A percentile compares a stretch with the other conserved stretches of the same genome.
phyloP scores from a whole-genome alignment of 306 rosid species.

The Acacia confusa region DNA sequence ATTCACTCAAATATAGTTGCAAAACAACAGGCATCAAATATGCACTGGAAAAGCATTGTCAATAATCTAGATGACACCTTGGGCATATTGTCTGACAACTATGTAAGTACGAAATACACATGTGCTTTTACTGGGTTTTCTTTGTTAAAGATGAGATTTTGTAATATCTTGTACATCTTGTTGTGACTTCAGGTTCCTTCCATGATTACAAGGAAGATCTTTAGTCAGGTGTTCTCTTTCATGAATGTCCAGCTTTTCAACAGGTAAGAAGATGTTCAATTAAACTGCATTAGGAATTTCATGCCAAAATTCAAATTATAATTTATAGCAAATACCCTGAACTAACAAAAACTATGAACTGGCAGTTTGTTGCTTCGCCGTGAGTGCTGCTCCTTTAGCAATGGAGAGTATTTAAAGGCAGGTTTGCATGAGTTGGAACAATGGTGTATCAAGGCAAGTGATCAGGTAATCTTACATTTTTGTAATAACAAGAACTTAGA shows the following conservation, averaged over 20 bases:
- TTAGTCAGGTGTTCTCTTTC: constrained; percentile 82
- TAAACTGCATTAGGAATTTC: not conserved
- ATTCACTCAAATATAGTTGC: constrained; percentile 77
- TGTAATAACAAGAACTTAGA: not conserved
- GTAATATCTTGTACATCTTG: constrained; percentile 25
- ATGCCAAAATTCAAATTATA: not conserved
- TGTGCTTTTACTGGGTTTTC: constrained; percentile 13
- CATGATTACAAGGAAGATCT: constrained; percentile 68
- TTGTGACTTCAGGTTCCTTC: constrained; percentile 65
- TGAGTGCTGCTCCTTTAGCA: constrained; percentile 90
- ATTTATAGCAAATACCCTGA: constrained; percentile 7
- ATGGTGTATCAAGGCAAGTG: constrained; percentile 77
- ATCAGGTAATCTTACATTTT: constrained; percentile 50
- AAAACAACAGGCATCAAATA: constrained; percentile 75
- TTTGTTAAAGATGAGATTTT: constrained; percentile 12
- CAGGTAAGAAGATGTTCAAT: constrained; percentile 53
- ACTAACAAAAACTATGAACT: constrained; percentile 20
- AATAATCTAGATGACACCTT: constrained; percentile 61
- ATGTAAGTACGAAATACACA: constrained; percentile 48
- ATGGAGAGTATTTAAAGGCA: constrained; percentile 81
- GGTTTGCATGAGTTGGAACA: constrained; percentile 83
- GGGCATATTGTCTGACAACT: constrained; percentile 57
- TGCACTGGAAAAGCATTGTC: constrained; percentile 89
- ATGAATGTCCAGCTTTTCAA: constrained; percentile 88
- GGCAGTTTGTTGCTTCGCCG: constrained; percentile 84